These are phyloP conservation scores for Ceratobasidium sp. DNA, from an alignment of 1,284 basidiomycete genomes.

Conservation along the genomic window DNA sequence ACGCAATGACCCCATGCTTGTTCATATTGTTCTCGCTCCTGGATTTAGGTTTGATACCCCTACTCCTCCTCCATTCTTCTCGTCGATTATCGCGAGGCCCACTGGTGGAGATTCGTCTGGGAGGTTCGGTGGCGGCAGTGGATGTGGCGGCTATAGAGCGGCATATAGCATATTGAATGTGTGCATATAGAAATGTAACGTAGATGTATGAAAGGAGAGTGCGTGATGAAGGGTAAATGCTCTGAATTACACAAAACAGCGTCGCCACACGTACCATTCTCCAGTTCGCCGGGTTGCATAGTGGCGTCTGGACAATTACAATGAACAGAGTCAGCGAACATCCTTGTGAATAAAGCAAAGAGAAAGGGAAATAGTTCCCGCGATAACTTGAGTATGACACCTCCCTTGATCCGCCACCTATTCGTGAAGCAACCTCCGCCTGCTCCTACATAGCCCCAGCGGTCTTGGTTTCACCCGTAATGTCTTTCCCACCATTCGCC, in stretches of 20 bases:
- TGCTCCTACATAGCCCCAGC: too few relatives aligned
- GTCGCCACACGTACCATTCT: background rate
- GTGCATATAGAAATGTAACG: background rate
- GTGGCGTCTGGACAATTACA: background rate
- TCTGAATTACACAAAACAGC: background rate
- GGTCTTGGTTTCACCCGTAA: background rate
- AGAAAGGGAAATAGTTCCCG: background rate
- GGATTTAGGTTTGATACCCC: constrained; percentile 65
- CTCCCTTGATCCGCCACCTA: background rate
- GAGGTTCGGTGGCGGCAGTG: constrained; percentile 43
- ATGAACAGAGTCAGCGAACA: background rate
- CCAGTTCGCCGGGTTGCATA: background rate
- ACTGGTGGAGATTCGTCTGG: constrained; percentile 71
- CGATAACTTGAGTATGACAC: background rate
- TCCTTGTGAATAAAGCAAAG: background rate
- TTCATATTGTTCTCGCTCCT: constrained; percentile 63
- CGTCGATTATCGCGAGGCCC: constrained; percentile 72
- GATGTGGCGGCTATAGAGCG: background rate
- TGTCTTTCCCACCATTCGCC: background rate
- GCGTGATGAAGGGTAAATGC: background rate
- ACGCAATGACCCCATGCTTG: constrained; percentile 66
- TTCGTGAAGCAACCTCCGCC: too few relatives aligned
- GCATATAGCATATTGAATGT: background rate
- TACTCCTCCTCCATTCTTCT: constrained; percentile 77
- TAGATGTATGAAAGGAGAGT: too few relatives aligned